phyloP scores from a whole-genome alignment of 1,284 basidiomycete species.

The Boletus mariae region DNA sequence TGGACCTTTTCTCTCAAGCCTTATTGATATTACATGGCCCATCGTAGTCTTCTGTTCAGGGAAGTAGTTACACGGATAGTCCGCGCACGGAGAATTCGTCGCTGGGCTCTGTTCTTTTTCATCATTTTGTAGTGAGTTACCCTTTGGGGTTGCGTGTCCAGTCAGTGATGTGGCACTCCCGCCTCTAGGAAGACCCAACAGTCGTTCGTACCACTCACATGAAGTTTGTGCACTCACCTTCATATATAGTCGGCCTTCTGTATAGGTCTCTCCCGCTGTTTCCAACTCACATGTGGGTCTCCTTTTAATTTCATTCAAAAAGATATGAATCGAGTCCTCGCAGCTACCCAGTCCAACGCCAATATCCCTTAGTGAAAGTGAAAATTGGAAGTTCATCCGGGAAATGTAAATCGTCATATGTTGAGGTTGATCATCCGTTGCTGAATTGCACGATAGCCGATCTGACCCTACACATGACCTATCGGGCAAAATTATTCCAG shows the following conservation, averaged over 20 bases:
- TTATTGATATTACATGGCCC: background rate
- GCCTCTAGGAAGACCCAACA: background rate
- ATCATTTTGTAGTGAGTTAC: conserved; percentile 3
- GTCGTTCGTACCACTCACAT: background rate
- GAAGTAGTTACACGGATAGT: background rate
- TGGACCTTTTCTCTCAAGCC: background rate
- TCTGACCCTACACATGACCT: conserved; percentile 15
- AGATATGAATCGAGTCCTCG: background rate
- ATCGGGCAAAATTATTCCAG: conserved; percentile 11
- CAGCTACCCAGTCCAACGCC: conserved; percentile 2
- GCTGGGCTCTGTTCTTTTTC: background rate
- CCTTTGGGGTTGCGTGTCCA: background rate
- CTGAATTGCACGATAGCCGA: conserved; percentile 14
- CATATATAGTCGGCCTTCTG: background rate
- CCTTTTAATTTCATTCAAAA: background rate
- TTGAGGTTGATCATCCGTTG: background rate
- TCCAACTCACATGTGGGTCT: conserved; percentile 3
- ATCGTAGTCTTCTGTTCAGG: conserved; percentile 6
- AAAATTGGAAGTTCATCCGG: conserved; percentile 8
- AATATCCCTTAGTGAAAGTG: conserved; percentile 1
- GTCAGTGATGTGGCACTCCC: background rate
- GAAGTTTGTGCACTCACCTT: background rate
- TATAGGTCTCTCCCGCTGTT: conserved; percentile 1
- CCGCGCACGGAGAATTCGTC: background rate
- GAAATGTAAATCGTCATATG: conserved; percentile 12